Evolutionary conservation across 1,139 yeast genomes (phyloP).

Genomic region (Hemisphaericaspora xylofermentans): DNA sequence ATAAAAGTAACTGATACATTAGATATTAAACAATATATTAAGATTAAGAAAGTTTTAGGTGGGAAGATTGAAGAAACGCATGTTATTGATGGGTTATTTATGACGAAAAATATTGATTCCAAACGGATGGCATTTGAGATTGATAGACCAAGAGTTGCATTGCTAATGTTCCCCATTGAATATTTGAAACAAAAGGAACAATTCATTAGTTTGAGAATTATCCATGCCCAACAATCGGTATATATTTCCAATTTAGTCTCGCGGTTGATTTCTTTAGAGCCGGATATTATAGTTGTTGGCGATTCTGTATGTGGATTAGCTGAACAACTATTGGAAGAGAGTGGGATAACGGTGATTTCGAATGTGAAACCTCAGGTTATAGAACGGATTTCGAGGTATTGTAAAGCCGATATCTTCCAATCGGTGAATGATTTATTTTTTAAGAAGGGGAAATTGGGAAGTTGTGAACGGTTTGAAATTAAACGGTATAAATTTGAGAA

Average conservation of each 20-base stretch:
- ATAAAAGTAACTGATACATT: slow-evolving; percentile 62
- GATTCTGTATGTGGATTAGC: slow-evolving; percentile 87
- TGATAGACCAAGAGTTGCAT: slow-evolving; percentile 68
- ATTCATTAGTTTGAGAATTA: slow-evolving; percentile 79
- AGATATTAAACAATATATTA: slow-evolving; percentile 84
- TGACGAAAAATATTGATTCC: slow-evolving; percentile 82
- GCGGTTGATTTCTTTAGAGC: slow-evolving; percentile 72
- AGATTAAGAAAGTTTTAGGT: slow-evolving; percentile 81
- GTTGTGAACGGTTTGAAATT: slow-evolving; percentile 70
- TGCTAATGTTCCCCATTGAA: slow-evolving; percentile 87
- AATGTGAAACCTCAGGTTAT: slow-evolving; percentile 82
- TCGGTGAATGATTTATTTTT: slow-evolving; percentile 48
- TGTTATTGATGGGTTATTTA: slow-evolving; percentile 75
- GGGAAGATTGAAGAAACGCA: slow-evolving; percentile 61
- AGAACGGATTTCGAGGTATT: slow-evolving; percentile 74
- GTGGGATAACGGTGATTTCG: slow-evolving; percentile 75
- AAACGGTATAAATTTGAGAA: slow-evolving; percentile 58
- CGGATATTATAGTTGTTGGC: slow-evolving; percentile 78
- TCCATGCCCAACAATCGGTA: slow-evolving; percentile 85
- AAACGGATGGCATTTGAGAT: slow-evolving; percentile 72
- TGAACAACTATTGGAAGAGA: slow-evolving; percentile 63
- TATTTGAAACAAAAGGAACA: slow-evolving; percentile 71
- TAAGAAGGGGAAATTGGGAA: slow-evolving; percentile 62
- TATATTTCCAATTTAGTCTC: slow-evolving; percentile 80
- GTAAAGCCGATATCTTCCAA: slow-evolving; percentile 75